Evolutionary conservation across 2,329 filamentous ascomycete genomes (phyloP).

Genomic region (Fusarium decemcellulare): DNA sequence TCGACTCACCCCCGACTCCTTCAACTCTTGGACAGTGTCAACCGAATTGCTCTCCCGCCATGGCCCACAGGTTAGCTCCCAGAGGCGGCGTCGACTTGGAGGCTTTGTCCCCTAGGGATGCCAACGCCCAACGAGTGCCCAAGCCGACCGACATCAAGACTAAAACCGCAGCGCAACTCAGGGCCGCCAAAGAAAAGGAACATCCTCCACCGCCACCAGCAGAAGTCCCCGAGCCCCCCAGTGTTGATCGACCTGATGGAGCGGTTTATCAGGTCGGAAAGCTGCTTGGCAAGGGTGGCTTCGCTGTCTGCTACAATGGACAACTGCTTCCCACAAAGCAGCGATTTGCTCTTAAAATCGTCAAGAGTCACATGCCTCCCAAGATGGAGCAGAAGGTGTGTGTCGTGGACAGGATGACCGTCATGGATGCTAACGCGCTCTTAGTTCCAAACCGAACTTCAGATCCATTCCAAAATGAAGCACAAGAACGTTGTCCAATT

Average conservation of each 20-base stretch:
- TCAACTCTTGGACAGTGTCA: slow-evolving; percentile 9
- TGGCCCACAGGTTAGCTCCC: slow-evolving; percentile 64
- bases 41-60: slow-evolving; percentile 40
- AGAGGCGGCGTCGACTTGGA: slow-evolving; percentile 71
- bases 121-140: slow-evolving; percentile 70
- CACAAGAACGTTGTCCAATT: slow-evolving; percentile 98
- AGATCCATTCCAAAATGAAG: slow-evolving; percentile 98
- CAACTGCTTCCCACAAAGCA: slow-evolving; percentile 76
- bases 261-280: slow-evolving; percentile 81
- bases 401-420: neutral
- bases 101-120: slow-evolving; percentile 75
- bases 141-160: slow-evolving; percentile 65
- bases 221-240: slow-evolving; percentile 73
- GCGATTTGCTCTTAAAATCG: slow-evolving; percentile 84
- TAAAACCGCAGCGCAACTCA: slow-evolving; percentile 67
- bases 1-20: slow-evolving; percentile 10
- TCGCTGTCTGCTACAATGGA: slow-evolving; percentile 85
- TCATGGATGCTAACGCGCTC: slow-evolving; percentile 30
- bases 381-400: slow-evolving; percentile 88
- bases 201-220: slow-evolving; percentile 75
- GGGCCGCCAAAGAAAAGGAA: slow-evolving; percentile 74
- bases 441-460: slow-evolving; percentile 85
- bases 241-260: slow-evolving; percentile 77
- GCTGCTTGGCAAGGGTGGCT: slow-evolving; percentile 84
- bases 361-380: slow-evolving; percentile 84